A percentile compares a stretch with the other conserved stretches of the same genome.
Conservation (phyloP, 768 basidiomycete species). For the Tulasnella sp. region DNA sequence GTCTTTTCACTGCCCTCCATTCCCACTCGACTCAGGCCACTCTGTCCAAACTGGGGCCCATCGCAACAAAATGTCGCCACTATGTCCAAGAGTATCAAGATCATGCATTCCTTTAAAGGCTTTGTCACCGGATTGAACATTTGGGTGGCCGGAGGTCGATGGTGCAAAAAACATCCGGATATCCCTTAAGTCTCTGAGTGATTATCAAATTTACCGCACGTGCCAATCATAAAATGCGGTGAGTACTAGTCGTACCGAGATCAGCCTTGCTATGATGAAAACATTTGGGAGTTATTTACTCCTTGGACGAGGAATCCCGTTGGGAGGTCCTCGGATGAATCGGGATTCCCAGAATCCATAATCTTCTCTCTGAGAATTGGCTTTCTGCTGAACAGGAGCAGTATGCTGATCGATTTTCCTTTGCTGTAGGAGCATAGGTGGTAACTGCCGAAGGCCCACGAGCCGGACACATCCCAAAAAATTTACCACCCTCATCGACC, state of each 20-base stretch:
- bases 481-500: no score
- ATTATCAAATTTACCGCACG: no score
- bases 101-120: no score
- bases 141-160: no score
- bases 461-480: no score
- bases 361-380: neutral
- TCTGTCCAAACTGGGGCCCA: neutral
- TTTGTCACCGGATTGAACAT: no score
- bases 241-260: neutral
- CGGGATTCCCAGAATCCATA: neutral
- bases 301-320: neutral
- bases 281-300: neutral
- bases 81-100: neutral
- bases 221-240: neutral
- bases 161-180: no score
- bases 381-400: neutral
- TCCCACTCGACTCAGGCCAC: neutral
- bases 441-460: no score
- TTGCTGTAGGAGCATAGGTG: no score
- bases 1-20: neutral
- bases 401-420: neutral
- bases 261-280: neutral
- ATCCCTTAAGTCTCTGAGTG: no score
- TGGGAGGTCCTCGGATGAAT: neutral
- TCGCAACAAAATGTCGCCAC: neutral